phyloP scores from a whole-genome alignment of 2,329 filamentous ascomycete genomes.

The Colletotrichum sojae region DNA sequence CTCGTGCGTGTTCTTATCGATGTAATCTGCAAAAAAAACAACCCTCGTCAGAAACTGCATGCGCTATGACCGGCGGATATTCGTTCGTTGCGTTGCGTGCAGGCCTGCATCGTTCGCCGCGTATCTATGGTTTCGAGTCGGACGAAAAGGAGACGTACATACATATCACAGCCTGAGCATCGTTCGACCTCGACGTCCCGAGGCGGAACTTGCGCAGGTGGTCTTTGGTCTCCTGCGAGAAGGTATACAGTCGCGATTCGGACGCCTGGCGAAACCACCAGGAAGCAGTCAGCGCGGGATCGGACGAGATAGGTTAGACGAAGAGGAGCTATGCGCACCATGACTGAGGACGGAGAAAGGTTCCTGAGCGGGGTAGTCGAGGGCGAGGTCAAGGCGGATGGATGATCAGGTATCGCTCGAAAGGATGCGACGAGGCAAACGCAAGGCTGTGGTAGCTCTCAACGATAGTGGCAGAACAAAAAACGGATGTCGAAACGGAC shows the following conservation, averaged over 20 bases:
- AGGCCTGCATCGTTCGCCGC: no score
- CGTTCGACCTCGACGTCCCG: constrained; percentile 87
- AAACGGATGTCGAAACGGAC: background rate
- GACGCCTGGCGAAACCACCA: constrained; percentile 67
- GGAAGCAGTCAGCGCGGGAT: constrained; percentile 24
- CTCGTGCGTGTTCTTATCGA: constrained; percentile 91
- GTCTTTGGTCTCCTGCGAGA: constrained; percentile 90
- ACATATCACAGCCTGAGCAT: constrained; percentile 96
- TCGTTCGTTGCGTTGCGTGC: no score
- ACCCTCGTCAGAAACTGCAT: background rate
- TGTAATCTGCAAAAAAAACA: constrained; percentile 84
- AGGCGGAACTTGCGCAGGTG: constrained; percentile 96
- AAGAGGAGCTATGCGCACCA: constrained; percentile 22
- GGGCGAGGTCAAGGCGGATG: background rate
- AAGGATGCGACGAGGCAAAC: background rate
- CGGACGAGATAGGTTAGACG: background rate
- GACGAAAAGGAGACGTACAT: constrained; percentile 61
- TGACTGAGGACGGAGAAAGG: no score
- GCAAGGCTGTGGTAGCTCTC: background rate
- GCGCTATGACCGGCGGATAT: no score
- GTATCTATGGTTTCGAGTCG: no score
- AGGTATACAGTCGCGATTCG: constrained; percentile 91
- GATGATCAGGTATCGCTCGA: background rate
- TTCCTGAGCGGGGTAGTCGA: background rate
- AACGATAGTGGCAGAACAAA: background rate